Evolutionary conservation across 2,329 filamentous ascomycete species (phyloP), one percentile per base, ranked within the genome.

Genomic region (Fusarium duplospermum): DNA sequence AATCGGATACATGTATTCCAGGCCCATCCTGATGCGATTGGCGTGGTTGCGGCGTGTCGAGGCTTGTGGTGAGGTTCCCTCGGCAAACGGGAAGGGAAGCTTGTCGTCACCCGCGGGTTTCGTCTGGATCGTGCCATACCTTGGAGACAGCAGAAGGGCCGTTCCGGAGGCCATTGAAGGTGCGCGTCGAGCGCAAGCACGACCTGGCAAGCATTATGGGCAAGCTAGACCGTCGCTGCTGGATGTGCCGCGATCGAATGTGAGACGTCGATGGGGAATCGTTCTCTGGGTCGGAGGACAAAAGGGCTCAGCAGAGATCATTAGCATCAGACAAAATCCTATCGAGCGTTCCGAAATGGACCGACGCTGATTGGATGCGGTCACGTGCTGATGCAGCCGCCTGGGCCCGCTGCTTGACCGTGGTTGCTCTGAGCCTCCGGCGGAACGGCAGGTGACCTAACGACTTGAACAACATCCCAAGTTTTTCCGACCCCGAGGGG

Each of bases 171-270:
- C 92, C 89, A 88, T 92, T 93, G 89, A 95, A 89, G 83, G 93
- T 90, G 91, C 95, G 95, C 91, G 93, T 90, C 85, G 93, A 92
- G 89, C 94, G 94, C 90, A 97, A 88, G 87, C 91, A 91, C 87
- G 95, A 94, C 90, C 95, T 93, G 88, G 94, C 93, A 90, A 98
- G 92, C 96, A 98, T 98, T 84, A 86, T 93, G 89, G 85, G 85
- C 85, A 78, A 82, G 79, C 79, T 83, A 78, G 79, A 83, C 78
- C 79, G 81, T 80, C 80, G 77, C 81, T 81, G 81, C 79, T 81
- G 73, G 76, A 78, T 76, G 73, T 77, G 77, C 80, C 81, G 81
- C 80, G 77, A 81, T 83, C 78, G 76, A 80, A 76, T 77, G 69
- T 77, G 74, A 78, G 79, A 78, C 81, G 81, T 79, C 81, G 79